phyloP scores from a whole-genome alignment of 2,329 filamentous ascomycete genomes.

The Aspergillus cejpii region DNA sequence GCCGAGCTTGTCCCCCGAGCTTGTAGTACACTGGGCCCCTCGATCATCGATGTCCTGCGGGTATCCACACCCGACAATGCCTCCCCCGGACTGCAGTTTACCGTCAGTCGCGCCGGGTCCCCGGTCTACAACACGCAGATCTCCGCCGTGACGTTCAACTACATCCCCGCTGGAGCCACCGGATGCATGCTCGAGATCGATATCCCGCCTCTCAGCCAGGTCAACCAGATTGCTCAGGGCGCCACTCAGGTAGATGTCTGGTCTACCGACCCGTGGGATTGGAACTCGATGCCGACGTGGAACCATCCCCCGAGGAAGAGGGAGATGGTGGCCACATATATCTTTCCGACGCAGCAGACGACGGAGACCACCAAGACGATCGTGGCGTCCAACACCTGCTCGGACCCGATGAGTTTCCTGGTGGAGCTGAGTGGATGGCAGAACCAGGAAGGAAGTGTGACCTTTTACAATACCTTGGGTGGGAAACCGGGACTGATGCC shows the following conservation, averaged over 20 bases:
- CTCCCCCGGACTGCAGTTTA: constrained; percentile 7
- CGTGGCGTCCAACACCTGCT: constrained; percentile 11
- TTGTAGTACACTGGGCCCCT: constrained; percentile 12
- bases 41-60: constrained; percentile 12
- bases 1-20: constrained; percentile 10
- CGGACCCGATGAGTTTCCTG: constrained; percentile 14
- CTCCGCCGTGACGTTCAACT: constrained; percentile 13
- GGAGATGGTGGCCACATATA: constrained; percentile 7
- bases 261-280: constrained; percentile 9
- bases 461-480: constrained; percentile 10
- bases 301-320: constrained; percentile 3
- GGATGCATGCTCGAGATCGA: constrained; percentile 16
- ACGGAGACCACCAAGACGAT: neutral
- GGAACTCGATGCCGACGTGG: constrained; percentile 6
- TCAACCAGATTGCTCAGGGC: constrained; percentile 11
- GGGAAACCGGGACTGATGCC: constrained; percentile 4
- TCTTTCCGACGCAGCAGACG: constrained; percentile 9
- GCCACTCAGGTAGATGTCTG: constrained; percentile 13
- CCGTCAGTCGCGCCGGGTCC: constrained; percentile 7
- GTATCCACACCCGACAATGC: constrained; percentile 7
- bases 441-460: constrained; percentile 6
- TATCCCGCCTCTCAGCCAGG: constrained; percentile 7
- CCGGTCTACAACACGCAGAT: constrained; percentile 4
- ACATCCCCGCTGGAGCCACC: constrained; percentile 12
- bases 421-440: constrained; percentile 14